Evolutionary conservation across 1,139 yeast genomes (phyloP).

Genomic region (Saccharomycopsis phalli): DNA sequence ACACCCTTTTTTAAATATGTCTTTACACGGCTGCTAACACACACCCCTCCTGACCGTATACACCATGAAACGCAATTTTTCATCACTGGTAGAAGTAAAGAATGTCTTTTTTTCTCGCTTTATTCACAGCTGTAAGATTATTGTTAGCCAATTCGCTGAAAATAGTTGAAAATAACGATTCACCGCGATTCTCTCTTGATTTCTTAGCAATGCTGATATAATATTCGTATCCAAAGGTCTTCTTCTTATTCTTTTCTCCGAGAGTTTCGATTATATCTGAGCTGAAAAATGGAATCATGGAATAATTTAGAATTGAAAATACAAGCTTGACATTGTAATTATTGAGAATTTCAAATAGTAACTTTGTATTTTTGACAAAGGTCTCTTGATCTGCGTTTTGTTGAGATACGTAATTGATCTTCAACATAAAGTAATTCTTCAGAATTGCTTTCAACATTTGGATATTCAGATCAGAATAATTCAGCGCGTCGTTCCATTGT

Average conservation of each 20-base stretch:
- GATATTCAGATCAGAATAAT: not conserved
- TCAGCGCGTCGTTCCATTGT: not conserved
- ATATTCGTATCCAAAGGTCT: slow-evolving; percentile 1
- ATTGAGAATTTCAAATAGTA: not conserved
- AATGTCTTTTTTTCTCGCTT: not conserved
- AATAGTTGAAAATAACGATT: slow-evolving; percentile 3
- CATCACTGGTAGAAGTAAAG: slow-evolving; percentile 1
- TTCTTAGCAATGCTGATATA: not conserved
- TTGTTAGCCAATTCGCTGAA: slow-evolving; percentile 4
- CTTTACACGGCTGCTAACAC: too few species aligned
- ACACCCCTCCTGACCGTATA: too few species aligned
- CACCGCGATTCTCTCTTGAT: not conserved
- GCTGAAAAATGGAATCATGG: slow-evolving; percentile 4
- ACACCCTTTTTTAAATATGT: too few species aligned
- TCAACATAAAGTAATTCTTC: not conserved
- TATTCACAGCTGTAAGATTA: slow-evolving; percentile 1
- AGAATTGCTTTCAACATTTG: not conserved
- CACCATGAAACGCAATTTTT: too few species aligned
- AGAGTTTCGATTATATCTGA: not conserved
- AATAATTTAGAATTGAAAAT: slow-evolving; percentile 1
- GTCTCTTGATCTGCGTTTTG: not conserved
- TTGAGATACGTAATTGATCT: not conserved
- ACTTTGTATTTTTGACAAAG: slow-evolving; percentile 1
- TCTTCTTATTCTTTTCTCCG: not conserved
- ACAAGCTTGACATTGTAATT: not conserved